Evolutionary conservation across 164 flowering plant genomes (phyloP).

Genomic region (Magnolia changhungtana): DNA sequence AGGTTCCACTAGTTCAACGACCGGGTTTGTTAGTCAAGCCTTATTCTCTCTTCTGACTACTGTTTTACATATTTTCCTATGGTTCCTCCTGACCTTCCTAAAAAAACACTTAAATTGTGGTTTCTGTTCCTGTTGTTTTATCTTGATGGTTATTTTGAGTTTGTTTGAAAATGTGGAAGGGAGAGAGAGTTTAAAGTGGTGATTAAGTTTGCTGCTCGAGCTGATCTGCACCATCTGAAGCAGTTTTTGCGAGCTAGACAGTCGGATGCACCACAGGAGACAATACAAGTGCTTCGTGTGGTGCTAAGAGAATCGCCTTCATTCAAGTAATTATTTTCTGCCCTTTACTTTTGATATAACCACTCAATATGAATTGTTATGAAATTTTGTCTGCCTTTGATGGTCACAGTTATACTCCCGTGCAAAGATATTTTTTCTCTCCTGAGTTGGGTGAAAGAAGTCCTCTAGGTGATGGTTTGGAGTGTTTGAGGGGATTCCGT

Average conservation of each 20-base stretch:
- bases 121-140: background rate
- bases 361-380: background rate
- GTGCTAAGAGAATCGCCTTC: constrained; percentile 55
- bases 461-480: constrained; percentile 53
- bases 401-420: constrained; percentile 28
- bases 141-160: background rate
- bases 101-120: background rate
- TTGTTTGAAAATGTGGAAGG: constrained; percentile 30
- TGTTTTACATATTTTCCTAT: background rate
- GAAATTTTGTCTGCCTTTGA: background rate
- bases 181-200: constrained; percentile 57
- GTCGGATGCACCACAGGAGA: constrained; percentile 60
- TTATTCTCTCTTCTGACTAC: too few species aligned
- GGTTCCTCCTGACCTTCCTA: background rate
- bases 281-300: constrained; percentile 69
- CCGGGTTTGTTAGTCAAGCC: constrained; percentile 10
- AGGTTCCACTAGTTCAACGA: background rate
- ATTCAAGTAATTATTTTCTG: constrained; percentile 19
- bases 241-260: constrained; percentile 43
- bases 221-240: constrained; percentile 45
- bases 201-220: constrained; percentile 48
- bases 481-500: constrained; percentile 73
- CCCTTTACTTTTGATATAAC: background rate
- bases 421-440: constrained; percentile 66
- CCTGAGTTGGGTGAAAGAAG: constrained; percentile 25